These are phyloP conservation scores for Globisporangium acanthophoron DNA, from an alignment of 352 stramenopile species.

Conservation along the genomic window DNA sequence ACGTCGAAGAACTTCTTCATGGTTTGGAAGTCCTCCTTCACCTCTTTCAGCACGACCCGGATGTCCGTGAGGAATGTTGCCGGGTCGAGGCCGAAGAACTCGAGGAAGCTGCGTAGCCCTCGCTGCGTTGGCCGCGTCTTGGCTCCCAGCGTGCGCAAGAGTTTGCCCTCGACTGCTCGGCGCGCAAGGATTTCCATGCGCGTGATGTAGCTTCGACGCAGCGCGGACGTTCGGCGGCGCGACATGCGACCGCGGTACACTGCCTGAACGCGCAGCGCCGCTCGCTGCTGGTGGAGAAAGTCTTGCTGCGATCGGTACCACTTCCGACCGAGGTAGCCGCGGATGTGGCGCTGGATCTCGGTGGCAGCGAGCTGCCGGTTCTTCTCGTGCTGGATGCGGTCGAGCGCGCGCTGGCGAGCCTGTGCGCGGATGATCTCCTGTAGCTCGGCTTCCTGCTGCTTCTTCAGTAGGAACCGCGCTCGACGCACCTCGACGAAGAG, in stretches of 20 bases:
- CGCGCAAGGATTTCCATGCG: slow-evolving; percentile 69
- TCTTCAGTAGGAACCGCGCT: slow-evolving; percentile 45
- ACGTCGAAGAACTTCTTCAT: slow-evolving; percentile 58
- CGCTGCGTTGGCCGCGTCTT: slow-evolving; percentile 53
- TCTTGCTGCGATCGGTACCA: slow-evolving; percentile 57
- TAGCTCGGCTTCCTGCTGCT: slow-evolving; percentile 61
- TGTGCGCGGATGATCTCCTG: slow-evolving; percentile 60
- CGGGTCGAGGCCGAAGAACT: slow-evolving; percentile 72
- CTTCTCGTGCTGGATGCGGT: slow-evolving; percentile 43
- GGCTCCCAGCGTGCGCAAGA: slow-evolving; percentile 52
- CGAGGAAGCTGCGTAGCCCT: slow-evolving; percentile 56
- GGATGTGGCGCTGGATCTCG: slow-evolving; percentile 66
- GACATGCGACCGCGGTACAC: slow-evolving; percentile 71
- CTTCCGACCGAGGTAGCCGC: slow-evolving; percentile 45
- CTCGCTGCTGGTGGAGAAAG: slow-evolving; percentile 40
- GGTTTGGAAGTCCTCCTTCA: slow-evolving; percentile 62
- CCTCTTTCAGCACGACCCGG: slow-evolving; percentile 50
- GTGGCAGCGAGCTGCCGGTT: slow-evolving; percentile 41
- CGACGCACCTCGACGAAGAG: slow-evolving; percentile 59
- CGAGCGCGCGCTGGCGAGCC: slow-evolving; percentile 37
- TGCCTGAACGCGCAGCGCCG: slow-evolving; percentile 50
- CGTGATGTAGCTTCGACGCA: slow-evolving; percentile 66
- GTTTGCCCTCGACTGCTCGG: slow-evolving; percentile 52
- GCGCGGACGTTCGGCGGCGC: slow-evolving; percentile 49
- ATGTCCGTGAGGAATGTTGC: slow-evolving; percentile 72